Percentiles rank a stretch among this genome's conserved stretches.
Evolutionary conservation across 768 basidiomycete species (phyloP).

Genomic region (Hygrocybe punicea): DNA sequence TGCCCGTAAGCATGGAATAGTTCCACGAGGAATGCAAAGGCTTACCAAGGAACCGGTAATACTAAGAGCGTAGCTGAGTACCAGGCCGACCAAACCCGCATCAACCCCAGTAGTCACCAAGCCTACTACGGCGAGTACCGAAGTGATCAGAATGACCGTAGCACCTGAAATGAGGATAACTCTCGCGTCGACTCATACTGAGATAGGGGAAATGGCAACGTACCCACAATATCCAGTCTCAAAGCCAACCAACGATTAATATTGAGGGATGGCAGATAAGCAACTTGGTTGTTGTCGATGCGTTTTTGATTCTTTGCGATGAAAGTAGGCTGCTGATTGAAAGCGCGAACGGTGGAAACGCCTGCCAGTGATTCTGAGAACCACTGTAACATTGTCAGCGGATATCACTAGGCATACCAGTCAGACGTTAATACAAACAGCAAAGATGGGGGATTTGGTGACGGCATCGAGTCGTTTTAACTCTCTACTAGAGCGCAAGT

Average conservation of each 20-base stretch:
- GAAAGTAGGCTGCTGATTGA: slow-evolving; percentile 67
- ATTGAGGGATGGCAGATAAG: slow-evolving; percentile 64
- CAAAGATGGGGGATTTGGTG: slow-evolving; percentile 88
- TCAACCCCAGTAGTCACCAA: slow-evolving; percentile 77
- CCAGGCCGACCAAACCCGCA: slow-evolving; percentile 83
- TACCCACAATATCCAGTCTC: slow-evolving; percentile 80
- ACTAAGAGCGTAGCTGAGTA: slow-evolving; percentile 79
- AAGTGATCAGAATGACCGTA: slow-evolving; percentile 53
- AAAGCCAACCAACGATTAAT: slow-evolving; percentile 84
- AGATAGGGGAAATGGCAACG: slow-evolving; percentile 18
- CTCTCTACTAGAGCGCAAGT: slow-evolving; percentile 81
- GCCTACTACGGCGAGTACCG: slow-evolving; percentile 61
- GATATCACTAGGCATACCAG: background rate
- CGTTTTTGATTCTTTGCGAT: slow-evolving; percentile 64
- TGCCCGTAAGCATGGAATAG: background rate
- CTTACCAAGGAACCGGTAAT: slow-evolving; percentile 75
- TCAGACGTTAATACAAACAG: slow-evolving; percentile 30
- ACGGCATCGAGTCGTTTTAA: slow-evolving; percentile 86
- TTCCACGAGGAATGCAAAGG: background rate
- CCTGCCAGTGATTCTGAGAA: slow-evolving; percentile 77
- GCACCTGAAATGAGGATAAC: no score
- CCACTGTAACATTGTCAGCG: slow-evolving; percentile 34
- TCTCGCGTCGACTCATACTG: slow-evolving; percentile 22
- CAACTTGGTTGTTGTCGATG: slow-evolving; percentile 84
- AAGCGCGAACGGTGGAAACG: slow-evolving; percentile 79